A percentile compares a stretch with the other conserved stretches of the same genome.
Evolutionary conservation across 2,329 filamentous ascomycete genomes (phyloP).

Genomic region (Sporothrix luriei): DNA sequence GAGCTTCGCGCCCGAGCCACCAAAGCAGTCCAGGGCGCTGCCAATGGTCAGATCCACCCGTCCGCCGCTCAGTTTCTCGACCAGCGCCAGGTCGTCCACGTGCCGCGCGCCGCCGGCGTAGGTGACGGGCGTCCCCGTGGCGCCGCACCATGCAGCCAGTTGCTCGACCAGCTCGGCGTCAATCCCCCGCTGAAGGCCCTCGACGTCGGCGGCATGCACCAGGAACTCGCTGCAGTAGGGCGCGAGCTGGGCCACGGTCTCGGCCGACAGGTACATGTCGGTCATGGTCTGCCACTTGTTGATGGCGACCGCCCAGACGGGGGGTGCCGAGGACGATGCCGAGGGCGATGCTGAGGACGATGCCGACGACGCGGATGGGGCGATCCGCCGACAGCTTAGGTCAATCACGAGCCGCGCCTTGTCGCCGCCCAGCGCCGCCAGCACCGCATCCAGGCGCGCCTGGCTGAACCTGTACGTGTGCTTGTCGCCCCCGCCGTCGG

Average conservation of each 20-base stretch:
- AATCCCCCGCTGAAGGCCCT: slow-evolving; percentile 88
- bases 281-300: slow-evolving; percentile 99
- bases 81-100: slow-evolving; percentile 78
- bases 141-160: slow-evolving; percentile 81
- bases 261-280: slow-evolving; percentile 82
- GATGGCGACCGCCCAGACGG: slow-evolving; percentile 90
- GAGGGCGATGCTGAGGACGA: not conserved
- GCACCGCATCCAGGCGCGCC: slow-evolving; percentile 71
- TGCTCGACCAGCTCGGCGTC: slow-evolving; percentile 79
- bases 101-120: slow-evolving; percentile 92
- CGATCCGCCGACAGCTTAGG: slow-evolving; percentile 74
- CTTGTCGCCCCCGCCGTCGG: slow-evolving; percentile 44
- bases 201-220: slow-evolving; percentile 95
- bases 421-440: slow-evolving; percentile 72
- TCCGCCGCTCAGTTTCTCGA: slow-evolving; percentile 75
- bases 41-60: slow-evolving; percentile 94
- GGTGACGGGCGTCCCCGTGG: slow-evolving; percentile 70
- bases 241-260: slow-evolving; percentile 76
- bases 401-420: slow-evolving; percentile 87
- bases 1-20: slow-evolving; percentile 81
- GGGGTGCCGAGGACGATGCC: not conserved
- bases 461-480: slow-evolving; percentile 69
- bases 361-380: not conserved
- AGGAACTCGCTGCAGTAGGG: slow-evolving; percentile 96
- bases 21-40: slow-evolving; percentile 94